Conservation (phyloP, 1,139 yeast genomes). For the Diutina siamensis region DNA sequence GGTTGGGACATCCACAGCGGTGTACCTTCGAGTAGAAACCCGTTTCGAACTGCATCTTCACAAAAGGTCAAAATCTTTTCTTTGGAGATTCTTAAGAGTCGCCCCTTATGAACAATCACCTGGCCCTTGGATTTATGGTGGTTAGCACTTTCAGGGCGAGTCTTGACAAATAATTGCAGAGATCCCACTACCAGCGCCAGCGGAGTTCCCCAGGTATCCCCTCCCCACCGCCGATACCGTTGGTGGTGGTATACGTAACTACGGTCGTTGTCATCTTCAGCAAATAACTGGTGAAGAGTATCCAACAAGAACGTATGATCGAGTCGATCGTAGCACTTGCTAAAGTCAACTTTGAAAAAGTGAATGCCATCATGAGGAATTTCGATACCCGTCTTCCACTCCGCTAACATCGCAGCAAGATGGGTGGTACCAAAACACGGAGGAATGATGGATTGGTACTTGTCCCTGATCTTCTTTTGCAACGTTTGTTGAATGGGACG, state of each 20-base stretch:
- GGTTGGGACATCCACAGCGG: background rate
- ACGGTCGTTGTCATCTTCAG: background rate
- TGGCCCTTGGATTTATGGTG: background rate
- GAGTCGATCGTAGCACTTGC: constrained; percentile 1
- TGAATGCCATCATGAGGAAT: background rate
- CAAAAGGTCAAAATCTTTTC: constrained; percentile 16
- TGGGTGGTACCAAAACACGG: background rate
- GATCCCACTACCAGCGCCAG: background rate
- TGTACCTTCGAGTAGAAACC: constrained; percentile 7
- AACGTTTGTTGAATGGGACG: background rate
- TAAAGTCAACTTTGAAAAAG: background rate
- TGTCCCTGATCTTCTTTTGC: background rate
- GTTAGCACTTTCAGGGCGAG: background rate
- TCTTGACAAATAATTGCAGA: background rate
- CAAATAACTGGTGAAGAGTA: background rate
- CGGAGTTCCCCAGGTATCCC: background rate
- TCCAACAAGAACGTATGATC: background rate
- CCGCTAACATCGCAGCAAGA: background rate
- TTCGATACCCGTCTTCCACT: background rate
- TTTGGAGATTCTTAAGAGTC: constrained; percentile 17
- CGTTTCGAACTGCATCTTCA: constrained; percentile 14
- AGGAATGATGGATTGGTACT: background rate
- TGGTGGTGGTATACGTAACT: background rate
- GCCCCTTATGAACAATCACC: constrained; percentile 8
- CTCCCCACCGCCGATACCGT: background rate